These are phyloP conservation scores for Linanthus parryae DNA, from an alignment of 148 eudicot genomes.

Conservation along the genomic window DNA sequence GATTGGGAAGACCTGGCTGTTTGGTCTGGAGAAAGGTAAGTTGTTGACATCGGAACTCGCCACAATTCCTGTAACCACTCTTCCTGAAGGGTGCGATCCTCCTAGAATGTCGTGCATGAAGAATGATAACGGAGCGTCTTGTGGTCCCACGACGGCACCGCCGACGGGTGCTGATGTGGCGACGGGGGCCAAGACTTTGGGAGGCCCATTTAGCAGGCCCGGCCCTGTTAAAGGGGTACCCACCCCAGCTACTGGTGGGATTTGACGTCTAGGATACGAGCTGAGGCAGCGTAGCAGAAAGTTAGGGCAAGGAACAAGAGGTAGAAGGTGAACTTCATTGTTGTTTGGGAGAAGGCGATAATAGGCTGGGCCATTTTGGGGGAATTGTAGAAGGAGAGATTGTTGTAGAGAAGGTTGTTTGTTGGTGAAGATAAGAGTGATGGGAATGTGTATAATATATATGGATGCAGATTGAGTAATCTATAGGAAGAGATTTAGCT, in stretches of 20 bases:
- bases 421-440: background rate
- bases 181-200: conserved; percentile 13
- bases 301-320: conserved; percentile 37
- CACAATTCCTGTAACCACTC: conserved; percentile 78
- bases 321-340: conserved; percentile 26
- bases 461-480: conserved; percentile 18
- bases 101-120: conserved; percentile 93
- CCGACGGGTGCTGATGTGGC: conserved; percentile 11
- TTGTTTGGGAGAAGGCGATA: conserved; percentile 26
- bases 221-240: conserved; percentile 17
- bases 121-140: conserved; percentile 53
- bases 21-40: conserved; percentile 83
- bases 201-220: background rate
- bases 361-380: conserved; percentile 11
- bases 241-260: conserved; percentile 16
- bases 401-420: too few relatives aligned
- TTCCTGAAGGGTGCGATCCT: conserved; percentile 80
- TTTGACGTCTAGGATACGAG: conserved; percentile 57
- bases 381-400: too few relatives aligned
- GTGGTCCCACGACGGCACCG: conserved; percentile 2
- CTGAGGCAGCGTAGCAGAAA: conserved; percentile 30
- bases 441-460: background rate
- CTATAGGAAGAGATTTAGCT: background rate
- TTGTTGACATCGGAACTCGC: conserved; percentile 55
- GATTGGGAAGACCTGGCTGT: conserved; percentile 69